Evolutionary conservation across 768 basidiomycete species (phyloP).

Genomic region (Russula lepida): DNA sequence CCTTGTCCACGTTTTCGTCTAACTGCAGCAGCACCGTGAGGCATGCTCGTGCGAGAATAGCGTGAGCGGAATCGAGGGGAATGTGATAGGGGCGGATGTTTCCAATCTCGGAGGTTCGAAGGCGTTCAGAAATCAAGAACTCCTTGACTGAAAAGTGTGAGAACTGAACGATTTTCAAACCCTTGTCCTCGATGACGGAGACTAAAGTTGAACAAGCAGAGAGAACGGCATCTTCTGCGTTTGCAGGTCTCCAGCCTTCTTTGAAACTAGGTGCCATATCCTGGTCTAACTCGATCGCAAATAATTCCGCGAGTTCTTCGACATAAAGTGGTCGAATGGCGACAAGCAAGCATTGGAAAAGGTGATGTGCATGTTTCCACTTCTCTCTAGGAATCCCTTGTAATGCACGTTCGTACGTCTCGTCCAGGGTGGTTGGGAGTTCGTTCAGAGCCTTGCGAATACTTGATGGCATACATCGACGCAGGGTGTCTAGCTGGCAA

Average conservation of each 20-base stretch:
- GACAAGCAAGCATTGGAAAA: not conserved
- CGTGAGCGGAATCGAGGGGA: not conserved
- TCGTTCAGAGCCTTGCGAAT: not conserved
- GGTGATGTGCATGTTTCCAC: not conserved
- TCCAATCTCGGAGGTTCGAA: not conserved
- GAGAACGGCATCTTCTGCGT: not conserved
- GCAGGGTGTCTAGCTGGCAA: not conserved
- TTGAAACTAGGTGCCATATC: not conserved
- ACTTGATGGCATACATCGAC: not conserved
- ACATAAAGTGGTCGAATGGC: not conserved
- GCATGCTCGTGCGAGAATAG: not conserved
- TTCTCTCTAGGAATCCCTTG: not conserved
- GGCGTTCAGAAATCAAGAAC: not conserved
- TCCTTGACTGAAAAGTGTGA: conserved; percentile 5
- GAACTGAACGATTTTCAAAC: not conserved
- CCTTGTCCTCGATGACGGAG: not conserved
- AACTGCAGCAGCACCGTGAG: not conserved
- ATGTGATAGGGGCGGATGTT: not conserved
- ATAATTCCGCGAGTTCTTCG: conserved; percentile 3
- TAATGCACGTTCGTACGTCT: not conserved
- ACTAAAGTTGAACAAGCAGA: not conserved
- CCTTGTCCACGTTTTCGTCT: not conserved
- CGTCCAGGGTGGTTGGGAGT: not conserved
- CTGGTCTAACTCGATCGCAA: not conserved
- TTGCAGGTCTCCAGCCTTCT: not conserved